Percentiles rank a stretch among this genome's conserved stretches.
phyloP scores from a whole-genome alignment of 192 early-diverging fungal genomes.

The Phlyctochytrium planicorne region DNA sequence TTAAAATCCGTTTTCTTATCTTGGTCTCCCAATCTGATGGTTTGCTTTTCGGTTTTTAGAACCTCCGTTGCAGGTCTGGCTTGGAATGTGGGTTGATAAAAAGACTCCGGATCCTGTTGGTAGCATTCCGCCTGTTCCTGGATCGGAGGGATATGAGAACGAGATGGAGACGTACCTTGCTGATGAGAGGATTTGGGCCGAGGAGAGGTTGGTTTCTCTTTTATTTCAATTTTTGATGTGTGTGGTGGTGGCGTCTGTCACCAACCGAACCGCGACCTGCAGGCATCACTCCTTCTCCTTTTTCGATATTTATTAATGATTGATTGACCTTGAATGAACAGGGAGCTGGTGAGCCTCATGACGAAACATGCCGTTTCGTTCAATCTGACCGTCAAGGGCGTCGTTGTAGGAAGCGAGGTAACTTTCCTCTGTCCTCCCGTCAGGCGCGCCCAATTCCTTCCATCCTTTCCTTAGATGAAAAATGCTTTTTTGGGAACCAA shows the following conservation, averaged over 20 bases:
- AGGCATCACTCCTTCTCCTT: too few relatives aligned
- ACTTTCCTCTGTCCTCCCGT: too few relatives aligned
- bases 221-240: too few relatives aligned
- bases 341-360: background rate
- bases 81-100: background rate
- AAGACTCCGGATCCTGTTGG: background rate
- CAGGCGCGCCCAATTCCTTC: too few relatives aligned
- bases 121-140: background rate
- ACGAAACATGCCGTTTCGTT: background rate
- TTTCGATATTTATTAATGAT: too few relatives aligned
- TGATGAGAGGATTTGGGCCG: background rate
- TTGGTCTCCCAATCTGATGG: too few relatives aligned
- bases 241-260: too few relatives aligned
- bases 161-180: background rate
- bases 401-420: background rate
- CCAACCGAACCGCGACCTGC: too few relatives aligned
- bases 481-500: too few relatives aligned
- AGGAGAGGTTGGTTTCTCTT: background rate
- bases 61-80: background rate
- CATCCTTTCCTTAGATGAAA: too few relatives aligned
- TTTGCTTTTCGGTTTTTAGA: too few relatives aligned
- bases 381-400: background rate
- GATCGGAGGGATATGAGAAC: background rate
- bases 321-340: background rate
- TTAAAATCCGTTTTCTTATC: too few relatives aligned